Percentiles rank a stretch among this genome's conserved stretches.
These are phyloP conservation scores for Aspergillus ochraceoroseus DNA, from an alignment of 2,329 filamentous ascomycete genomes.

Conservation along the genomic window DNA sequence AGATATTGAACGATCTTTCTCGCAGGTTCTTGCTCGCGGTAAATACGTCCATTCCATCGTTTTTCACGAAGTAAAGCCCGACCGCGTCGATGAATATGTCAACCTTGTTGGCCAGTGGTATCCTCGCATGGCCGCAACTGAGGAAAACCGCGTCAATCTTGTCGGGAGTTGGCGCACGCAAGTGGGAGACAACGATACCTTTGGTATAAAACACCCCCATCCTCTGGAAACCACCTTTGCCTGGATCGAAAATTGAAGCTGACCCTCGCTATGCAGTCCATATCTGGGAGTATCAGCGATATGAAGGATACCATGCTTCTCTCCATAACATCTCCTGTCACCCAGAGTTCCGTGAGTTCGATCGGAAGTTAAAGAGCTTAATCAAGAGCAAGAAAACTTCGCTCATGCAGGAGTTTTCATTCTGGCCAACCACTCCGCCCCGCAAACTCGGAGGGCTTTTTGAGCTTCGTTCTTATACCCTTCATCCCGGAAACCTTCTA, in stretches of 20 bases:
- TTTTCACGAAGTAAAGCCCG: conserved; percentile 90
- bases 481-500: conserved; percentile 89
- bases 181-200: conserved; percentile 94
- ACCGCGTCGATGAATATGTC: conserved; percentile 92
- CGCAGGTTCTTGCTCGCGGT: conserved; percentile 85
- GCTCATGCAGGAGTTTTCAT: conserved; percentile 98
- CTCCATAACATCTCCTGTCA: conserved; percentile 77
- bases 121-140: conserved; percentile 74
- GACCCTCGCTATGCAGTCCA: conserved; percentile 63
- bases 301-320: conserved; percentile 90
- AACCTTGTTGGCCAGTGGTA: conserved; percentile 88
- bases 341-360: conserved; percentile 78
- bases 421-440: conserved; percentile 94
- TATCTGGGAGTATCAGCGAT: conserved; percentile 99
- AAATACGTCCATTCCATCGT: conserved; percentile 99
- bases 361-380: conserved; percentile 75
- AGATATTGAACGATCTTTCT: conserved; percentile 94
- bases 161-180: conserved; percentile 98
- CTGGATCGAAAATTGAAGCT: conserved; percentile 21
- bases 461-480: conserved; percentile 91
- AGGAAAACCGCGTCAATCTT: conserved; percentile 89
- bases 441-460: conserved; percentile 88
- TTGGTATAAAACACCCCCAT: conserved; percentile 65
- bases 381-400: conserved; percentile 81
- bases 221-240: too few relatives aligned